Conservation (phyloP, 306 rosid species). For the Betula pendula region DNA sequence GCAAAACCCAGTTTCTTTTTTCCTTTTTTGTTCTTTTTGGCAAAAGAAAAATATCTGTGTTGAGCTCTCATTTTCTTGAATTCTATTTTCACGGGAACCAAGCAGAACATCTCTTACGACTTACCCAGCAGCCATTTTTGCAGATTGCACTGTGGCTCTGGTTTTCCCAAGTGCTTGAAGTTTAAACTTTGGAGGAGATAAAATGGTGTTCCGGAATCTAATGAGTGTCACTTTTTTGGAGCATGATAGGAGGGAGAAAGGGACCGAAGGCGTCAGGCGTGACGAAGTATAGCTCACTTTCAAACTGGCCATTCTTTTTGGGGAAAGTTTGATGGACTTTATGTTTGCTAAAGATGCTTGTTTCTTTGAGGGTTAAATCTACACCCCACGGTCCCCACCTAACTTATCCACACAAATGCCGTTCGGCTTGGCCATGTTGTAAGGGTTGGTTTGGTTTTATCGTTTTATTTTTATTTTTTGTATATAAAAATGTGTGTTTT, state of each 20-base stretch:
- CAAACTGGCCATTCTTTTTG: slow-evolving; percentile 24
- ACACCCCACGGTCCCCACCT: no score
- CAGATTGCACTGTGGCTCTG: slow-evolving; percentile 26
- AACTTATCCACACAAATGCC: no score
- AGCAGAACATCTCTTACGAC: background rate
- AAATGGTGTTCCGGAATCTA: slow-evolving; percentile 29
- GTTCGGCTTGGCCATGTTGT: no score
- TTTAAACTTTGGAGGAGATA: slow-evolving; percentile 30
- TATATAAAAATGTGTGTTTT: no score
- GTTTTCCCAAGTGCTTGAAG: slow-evolving; percentile 22
- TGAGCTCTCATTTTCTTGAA: background rate
- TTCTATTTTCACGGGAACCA: slow-evolving; percentile 2
- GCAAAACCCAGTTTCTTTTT: background rate
- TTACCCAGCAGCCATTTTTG: slow-evolving; percentile 55
- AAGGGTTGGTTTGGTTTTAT: no score
- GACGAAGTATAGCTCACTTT: slow-evolving; percentile 25
- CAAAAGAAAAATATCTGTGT: no score
- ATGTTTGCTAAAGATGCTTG: no score
- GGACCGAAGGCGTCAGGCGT: background rate
- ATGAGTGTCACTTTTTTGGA: background rate
- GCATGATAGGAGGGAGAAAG: slow-evolving; percentile 11
- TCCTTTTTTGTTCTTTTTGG: background rate
- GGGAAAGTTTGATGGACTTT: background rate
- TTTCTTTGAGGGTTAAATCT: no score
- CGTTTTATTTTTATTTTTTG: no score